phyloP scores from a whole-genome alignment of 306 rosid species.

The Quercus bicolor region DNA sequence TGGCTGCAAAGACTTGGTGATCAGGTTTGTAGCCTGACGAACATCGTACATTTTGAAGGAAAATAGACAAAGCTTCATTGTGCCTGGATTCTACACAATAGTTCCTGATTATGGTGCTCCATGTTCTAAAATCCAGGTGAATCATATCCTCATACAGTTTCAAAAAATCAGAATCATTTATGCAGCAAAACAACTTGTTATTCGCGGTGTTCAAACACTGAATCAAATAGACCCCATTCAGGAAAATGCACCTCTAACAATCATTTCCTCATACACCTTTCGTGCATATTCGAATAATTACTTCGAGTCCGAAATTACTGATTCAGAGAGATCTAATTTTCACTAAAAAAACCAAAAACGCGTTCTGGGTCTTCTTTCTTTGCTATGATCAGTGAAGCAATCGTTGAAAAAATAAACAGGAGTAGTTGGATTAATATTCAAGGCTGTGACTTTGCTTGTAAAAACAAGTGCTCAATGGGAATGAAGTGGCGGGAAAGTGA shows the following conservation, averaged over 20 bases:
- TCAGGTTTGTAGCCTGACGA: conserved; percentile 43
- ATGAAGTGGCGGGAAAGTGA: conserved; percentile 48
- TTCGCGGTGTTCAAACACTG: too few species aligned
- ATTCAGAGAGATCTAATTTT: neutral
- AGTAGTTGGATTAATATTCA: conserved; percentile 19
- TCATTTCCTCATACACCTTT: conserved; percentile 65
- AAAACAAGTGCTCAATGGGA: conserved; percentile 43
- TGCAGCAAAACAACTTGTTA: too few species aligned
- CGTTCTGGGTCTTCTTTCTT: conserved; percentile 39
- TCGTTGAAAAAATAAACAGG: conserved; percentile 26
- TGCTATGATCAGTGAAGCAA: conserved; percentile 44
- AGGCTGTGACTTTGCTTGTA: conserved; percentile 45
- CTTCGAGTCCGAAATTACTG: conserved; percentile 34
- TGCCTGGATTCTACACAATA: conserved; percentile 40
- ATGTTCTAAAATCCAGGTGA: conserved; percentile 37
- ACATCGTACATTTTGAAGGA: conserved; percentile 27
- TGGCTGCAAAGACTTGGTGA: conserved; percentile 42
- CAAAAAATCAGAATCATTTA: neutral
- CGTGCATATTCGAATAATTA: conserved; percentile 52
- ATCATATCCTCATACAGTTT: conserved; percentile 33
- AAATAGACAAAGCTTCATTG: conserved; percentile 53
- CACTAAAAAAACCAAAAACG: conserved; percentile 43
- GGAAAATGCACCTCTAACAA: conserved; percentile 30
- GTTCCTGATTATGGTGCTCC: conserved; percentile 42
- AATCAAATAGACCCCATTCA: conserved; percentile 28